These are phyloP conservation scores for Furcasterigmium furcatum DNA, from an alignment of 2,329 filamentous ascomycete genomes.

Conservation along the genomic window DNA sequence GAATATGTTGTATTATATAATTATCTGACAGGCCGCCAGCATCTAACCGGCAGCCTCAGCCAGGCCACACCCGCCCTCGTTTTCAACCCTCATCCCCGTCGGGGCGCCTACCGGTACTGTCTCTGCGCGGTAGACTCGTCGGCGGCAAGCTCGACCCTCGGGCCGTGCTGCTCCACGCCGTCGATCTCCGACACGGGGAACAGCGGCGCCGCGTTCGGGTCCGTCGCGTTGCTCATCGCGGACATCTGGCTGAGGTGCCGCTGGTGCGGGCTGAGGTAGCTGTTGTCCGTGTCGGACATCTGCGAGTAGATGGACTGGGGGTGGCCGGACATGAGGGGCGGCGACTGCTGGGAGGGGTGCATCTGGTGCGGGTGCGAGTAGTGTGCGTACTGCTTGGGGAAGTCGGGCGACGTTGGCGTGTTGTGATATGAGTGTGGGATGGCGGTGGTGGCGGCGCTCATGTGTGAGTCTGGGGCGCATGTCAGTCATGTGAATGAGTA, in stretches of 20 bases:
- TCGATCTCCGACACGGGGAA: slow-evolving; percentile 1
- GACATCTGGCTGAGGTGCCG: slow-evolving; percentile 1
- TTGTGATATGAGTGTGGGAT: background rate
- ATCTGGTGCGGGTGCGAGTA: background rate
- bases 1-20: too few species aligned
- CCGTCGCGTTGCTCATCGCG: background rate
- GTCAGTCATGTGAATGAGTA: background rate
- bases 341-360: background rate
- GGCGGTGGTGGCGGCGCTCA: slow-evolving; percentile 1
- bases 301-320: background rate
- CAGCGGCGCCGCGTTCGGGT: background rate
- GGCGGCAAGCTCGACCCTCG: background rate
- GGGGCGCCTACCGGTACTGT: too few species aligned
- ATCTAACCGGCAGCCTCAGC: too few species aligned
- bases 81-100: too few species aligned
- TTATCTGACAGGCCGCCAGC: too few species aligned
- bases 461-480: background rate
- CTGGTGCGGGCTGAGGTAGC: background rate
- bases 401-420: background rate
- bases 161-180: background rate
- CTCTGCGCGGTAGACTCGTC: background rate
- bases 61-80: too few species aligned
- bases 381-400: background rate
- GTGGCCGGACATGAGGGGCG: background rate
- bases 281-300: background rate